Evolutionary conservation across 139 green algal genomes (phyloP), one percentile per base, ranked within the genome.

Genomic region (Eudorina sp.): DNA sequence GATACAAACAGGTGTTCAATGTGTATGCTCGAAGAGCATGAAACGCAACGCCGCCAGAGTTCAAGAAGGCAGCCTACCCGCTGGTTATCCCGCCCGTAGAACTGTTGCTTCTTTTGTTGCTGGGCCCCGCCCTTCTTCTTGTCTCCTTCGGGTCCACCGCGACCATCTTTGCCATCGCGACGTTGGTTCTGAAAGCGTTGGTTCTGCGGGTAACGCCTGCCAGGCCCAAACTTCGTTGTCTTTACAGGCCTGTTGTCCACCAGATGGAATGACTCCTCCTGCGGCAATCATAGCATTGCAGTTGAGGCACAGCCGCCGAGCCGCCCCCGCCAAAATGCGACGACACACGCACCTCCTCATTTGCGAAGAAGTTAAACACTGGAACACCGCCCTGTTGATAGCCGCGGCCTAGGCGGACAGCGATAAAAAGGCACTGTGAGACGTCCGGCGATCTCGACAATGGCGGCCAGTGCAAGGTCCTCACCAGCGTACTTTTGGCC

Each of bases 331-430:
- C 60, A 87, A 62, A 68, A 55, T n/a, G 62, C 34, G 46, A 19
- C 68, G 21, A n/a, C 21, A 46, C 27, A 6, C 92, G 29, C 73
- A 98, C 97, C 88, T 99, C 97, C 70, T 99, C 96, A 48, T 96
- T 96, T 58, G 96, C 94, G 81, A 98, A 97, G 93, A 99, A 99
- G 91, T 98, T 98, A 92, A 99, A 99, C 3, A 98, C 96, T 9
- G 95, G 91, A 48, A 90, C 91, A 73, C 94, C 94, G 3, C 77
- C 73, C 31, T 93, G 88, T 27, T 85, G 29, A 13, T 86, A 90
- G 38, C 90, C 88, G 25, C 89, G 84, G 68, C 68, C 84, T 83
- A 72, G 4, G 38, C 64, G 27, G 4, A 21, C 8, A 48, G 45
- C 0, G 73, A 34, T 40, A 29, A 25, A 25, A 23, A 66, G 62